A percentile compares a stretch with the other conserved stretches of the same genome.
phyloP scores from a whole-genome alignment of 176 grass and related monocot genomes.

The Areca catechu region DNA sequence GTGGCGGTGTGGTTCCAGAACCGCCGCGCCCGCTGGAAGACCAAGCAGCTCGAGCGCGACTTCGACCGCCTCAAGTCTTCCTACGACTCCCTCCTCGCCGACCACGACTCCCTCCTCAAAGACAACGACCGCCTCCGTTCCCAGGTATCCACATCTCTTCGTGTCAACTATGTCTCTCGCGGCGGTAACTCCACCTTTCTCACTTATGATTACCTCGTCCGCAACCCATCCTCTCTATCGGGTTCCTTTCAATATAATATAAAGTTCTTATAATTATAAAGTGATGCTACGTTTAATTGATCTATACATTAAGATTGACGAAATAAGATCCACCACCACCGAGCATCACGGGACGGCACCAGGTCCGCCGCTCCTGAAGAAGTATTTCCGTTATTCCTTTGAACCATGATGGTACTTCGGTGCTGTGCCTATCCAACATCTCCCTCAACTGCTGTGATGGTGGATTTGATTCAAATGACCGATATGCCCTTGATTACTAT shows the following conservation, averaged over 20 bases:
- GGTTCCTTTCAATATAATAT: no score
- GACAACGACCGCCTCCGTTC: conserved; percentile 64
- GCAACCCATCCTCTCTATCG: no score
- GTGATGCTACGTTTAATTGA: no score
- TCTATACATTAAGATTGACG: no score
- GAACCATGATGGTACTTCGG: not conserved
- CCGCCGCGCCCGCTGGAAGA: conserved; percentile 90
- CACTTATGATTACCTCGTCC: not conserved
- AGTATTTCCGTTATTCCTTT: conserved; percentile 5
- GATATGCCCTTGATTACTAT: no score
- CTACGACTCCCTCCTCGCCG: conserved; percentile 47
- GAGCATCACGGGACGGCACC: no score
- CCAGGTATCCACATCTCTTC: conserved; percentile 22
- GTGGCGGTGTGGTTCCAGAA: conserved; percentile 97
- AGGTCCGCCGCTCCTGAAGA: not conserved
- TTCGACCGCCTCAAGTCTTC: conserved; percentile 65
- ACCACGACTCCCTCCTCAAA: conserved; percentile 50
- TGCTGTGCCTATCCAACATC: no score
- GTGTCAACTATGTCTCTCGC: not conserved
- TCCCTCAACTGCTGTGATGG: no score
- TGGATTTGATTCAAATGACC: no score
- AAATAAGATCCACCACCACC: no score
- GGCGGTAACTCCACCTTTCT: conserved; percentile 7
- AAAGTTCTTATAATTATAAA: no score
- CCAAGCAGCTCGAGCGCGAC: conserved; percentile 86